Percentiles rank a stretch among this genome's conserved stretches.
Conservation (phyloP, 495 filamentous ascomycete genomes). For the Schizothecium vesticola region DNA sequence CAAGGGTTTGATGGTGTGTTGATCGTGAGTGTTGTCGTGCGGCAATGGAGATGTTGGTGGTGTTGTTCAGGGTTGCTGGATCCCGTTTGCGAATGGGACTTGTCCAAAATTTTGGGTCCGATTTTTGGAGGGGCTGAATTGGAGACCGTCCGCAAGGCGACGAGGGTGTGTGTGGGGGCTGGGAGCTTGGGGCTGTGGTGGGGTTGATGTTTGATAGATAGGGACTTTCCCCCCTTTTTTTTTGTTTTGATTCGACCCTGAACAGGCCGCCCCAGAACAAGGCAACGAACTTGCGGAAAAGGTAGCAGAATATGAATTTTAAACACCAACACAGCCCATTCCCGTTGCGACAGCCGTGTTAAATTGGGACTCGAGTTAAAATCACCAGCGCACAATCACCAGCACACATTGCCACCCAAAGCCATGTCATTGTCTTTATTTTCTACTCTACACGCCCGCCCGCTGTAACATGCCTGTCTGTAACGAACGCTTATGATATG, state of each 20-base stretch:
- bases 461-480: not conserved
- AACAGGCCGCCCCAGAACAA: no score
- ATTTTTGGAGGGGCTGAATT: not conserved
- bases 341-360: not conserved
- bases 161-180: not conserved
- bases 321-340: not conserved
- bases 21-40: not conserved
- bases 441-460: not conserved
- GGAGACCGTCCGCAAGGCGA: not conserved
- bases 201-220: not conserved
- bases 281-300: no score
- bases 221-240: not conserved
- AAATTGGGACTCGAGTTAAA: not conserved
- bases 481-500: not conserved
- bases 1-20: not conserved
- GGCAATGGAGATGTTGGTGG: not conserved
- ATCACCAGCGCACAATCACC: no score
- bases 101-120: constrained; percentile 5
- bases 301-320: no score
- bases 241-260: not conserved
- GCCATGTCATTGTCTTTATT: not conserved
- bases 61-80: not conserved
- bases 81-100: not conserved
- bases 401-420: not conserved
- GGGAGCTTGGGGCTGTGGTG: not conserved